Evolutionary conservation across 305 asterid species (phyloP).

Genomic region (Plantago lanceolata): DNA sequence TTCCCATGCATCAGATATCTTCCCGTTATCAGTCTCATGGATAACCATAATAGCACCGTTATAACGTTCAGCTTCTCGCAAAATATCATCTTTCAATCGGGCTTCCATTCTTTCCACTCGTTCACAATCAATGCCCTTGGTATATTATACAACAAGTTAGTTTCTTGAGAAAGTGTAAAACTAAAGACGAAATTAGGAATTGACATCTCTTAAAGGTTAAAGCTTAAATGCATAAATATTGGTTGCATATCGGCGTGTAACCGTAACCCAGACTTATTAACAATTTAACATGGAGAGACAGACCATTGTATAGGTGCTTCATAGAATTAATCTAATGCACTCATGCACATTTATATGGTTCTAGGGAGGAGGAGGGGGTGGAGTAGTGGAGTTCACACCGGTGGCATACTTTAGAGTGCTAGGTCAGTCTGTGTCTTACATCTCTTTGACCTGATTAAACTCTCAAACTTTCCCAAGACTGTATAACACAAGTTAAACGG

Average conservation of each 20-base stretch:
- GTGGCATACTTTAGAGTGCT: not conserved
- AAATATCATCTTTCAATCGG: slow-evolving; percentile 88
- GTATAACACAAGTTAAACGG: slow-evolving; percentile 8
- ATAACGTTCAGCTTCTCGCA: slow-evolving; percentile 88
- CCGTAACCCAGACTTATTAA: not conserved
- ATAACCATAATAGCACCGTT: slow-evolving; percentile 93
- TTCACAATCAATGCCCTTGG: slow-evolving; percentile 89
- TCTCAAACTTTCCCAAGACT: slow-evolving; percentile 2
- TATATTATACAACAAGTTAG: slow-evolving; percentile 30
- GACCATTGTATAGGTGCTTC: slow-evolving; percentile 1
- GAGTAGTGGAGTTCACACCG: slow-evolving; percentile 2
- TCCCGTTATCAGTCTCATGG: slow-evolving; percentile 88
- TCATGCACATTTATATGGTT: slow-evolving; percentile 5
- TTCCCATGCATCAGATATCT: slow-evolving; percentile 95
- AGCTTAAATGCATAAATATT: no score
- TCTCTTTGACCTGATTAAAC: slow-evolving; percentile 4
- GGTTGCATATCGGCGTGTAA: not conserved
- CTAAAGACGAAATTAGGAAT: slow-evolving; percentile 12
- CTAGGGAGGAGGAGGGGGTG: not conserved
- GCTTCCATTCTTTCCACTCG: slow-evolving; percentile 98
- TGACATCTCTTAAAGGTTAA: not conserved
- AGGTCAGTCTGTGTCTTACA: not conserved
- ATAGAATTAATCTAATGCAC: slow-evolving; percentile 11
- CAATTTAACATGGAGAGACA: not conserved
- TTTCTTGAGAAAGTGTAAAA: slow-evolving; percentile 22